These are phyloP conservation scores for Aspergillus nanangensis DNA, from an alignment of 495 filamentous ascomycete genomes.

Conservation along the genomic window DNA sequence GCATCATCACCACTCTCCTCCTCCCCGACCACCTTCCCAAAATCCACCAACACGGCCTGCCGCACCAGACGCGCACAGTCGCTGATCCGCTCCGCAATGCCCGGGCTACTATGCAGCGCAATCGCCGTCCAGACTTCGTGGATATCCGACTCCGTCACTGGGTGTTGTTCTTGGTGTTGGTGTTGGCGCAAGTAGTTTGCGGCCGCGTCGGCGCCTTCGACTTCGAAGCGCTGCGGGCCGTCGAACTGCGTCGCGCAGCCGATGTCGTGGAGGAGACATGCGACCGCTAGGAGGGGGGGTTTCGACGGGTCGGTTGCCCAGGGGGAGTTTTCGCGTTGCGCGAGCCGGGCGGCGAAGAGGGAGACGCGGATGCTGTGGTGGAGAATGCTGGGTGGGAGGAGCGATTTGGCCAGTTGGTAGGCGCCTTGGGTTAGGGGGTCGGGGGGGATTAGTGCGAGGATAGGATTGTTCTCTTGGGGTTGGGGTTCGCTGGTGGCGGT, in stretches of 20 bases:
- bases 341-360: constrained; percentile 30
- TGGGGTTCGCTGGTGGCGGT: too few species aligned
- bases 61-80: constrained; percentile 30
- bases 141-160: constrained; percentile 18
- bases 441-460: neutral
- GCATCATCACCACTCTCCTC: constrained; percentile 4
- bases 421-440: constrained; percentile 5
- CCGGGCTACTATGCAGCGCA: constrained; percentile 37
- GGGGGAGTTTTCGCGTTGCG: constrained; percentile 5
- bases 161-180: too few species aligned
- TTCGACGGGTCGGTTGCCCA: neutral
- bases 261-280: constrained; percentile 44
- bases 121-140: constrained; percentile 44
- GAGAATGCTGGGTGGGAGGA: constrained; percentile 34
- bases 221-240: constrained; percentile 40
- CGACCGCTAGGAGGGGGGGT: constrained; percentile 20
- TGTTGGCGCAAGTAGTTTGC: constrained; percentile 21
- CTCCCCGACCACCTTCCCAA: constrained; percentile 11
- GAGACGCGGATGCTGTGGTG: constrained; percentile 45
- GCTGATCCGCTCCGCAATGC: constrained; percentile 40
- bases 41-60: constrained; percentile 36
- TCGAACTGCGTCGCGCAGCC: constrained; percentile 32
- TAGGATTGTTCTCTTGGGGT: neutral
- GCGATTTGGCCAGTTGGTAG: constrained; percentile 19
- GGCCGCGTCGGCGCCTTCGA: constrained; percentile 42